A percentile compares a stretch with the other conserved stretches of the same genome.
These are phyloP conservation scores for Suillus discolor DNA, from an alignment of 768 basidiomycete genomes.

Conservation along the genomic window DNA sequence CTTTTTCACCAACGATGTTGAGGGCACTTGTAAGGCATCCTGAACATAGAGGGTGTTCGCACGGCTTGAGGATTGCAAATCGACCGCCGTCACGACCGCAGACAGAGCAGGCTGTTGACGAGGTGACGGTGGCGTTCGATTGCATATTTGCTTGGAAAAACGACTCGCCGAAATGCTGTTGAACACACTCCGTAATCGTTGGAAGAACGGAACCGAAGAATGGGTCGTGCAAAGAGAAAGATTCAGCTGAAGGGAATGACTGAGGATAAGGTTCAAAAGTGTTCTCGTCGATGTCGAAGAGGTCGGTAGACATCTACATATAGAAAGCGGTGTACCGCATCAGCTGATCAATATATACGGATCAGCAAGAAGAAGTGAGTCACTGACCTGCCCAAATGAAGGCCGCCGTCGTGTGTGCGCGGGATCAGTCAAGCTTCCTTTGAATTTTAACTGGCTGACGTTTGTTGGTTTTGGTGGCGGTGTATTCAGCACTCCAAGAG, in stretches of 20 bases:
- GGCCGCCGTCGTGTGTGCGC: slow-evolving; percentile 49
- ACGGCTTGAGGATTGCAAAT: slow-evolving; percentile 73
- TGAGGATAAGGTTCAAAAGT: slow-evolving; percentile 55
- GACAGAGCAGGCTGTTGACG: slow-evolving; percentile 55
- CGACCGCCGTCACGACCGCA: slow-evolving; percentile 51
- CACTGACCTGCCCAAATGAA: slow-evolving; percentile 42
- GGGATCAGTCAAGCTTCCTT: slow-evolving; percentile 76
- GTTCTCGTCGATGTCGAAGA: slow-evolving; percentile 79
- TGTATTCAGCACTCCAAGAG: slow-evolving; percentile 47
- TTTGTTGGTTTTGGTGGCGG: slow-evolving; percentile 69
- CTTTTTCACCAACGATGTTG: slow-evolving; percentile 89
- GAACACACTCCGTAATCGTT: slow-evolving; percentile 32
- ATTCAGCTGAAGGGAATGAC: slow-evolving; percentile 37
- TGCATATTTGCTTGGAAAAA: slow-evolving; percentile 25
- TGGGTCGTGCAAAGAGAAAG: slow-evolving; percentile 44
- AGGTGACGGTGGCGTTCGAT: slow-evolving; percentile 13
- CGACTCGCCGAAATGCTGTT: slow-evolving; percentile 24
- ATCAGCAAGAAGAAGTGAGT: slow-evolving; percentile 10
- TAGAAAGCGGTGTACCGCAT: slow-evolving; percentile 17
- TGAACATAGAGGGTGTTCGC: slow-evolving; percentile 76
- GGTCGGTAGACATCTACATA: slow-evolving; percentile 49
- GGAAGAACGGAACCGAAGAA: slow-evolving; percentile 40
- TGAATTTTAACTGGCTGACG: slow-evolving; percentile 57
- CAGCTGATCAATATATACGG: slow-evolving; percentile 18
- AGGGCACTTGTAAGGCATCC: slow-evolving; percentile 82